A percentile compares a stretch with the other conserved stretches of the same genome.
Evolutionary conservation across 176 grass and related monocot genomes (phyloP).

Genomic region (Carex myosuroides): DNA sequence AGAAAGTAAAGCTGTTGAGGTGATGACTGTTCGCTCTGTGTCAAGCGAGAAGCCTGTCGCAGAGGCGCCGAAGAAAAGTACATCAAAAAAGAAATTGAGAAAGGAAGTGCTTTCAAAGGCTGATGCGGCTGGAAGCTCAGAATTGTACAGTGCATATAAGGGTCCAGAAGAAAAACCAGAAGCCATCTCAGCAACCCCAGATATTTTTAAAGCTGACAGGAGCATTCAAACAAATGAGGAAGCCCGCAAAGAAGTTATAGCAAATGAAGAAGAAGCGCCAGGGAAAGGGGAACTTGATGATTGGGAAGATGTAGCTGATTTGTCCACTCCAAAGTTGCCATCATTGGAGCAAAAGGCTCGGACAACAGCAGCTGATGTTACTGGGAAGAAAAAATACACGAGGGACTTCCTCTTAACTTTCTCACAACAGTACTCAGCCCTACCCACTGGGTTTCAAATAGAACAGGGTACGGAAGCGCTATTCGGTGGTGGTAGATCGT

Average conservation of each 20-base stretch:
- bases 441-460: conserved; percentile 65
- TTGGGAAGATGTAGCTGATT: conserved; percentile 93
- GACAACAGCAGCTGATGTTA: conserved; percentile 36
- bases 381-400: conserved; percentile 54
- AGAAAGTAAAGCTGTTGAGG: conserved; percentile 28
- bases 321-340: conserved; percentile 62
- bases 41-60: conserved; percentile 55
- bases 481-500: conserved; percentile 47
- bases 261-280: conserved; percentile 41
- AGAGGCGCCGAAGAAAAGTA: conserved; percentile 39
- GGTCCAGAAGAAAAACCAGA: conserved; percentile 67
- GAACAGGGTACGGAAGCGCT: conserved; percentile 33
- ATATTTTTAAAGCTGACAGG: conserved; percentile 29
- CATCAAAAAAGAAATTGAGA: conserved; percentile 49
- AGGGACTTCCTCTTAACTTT: conserved; percentile 90
- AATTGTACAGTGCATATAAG: conserved; percentile 95
- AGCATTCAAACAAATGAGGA: conserved; percentile 23
- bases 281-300: conserved; percentile 70
- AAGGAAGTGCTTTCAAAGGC: conserved; percentile 92
- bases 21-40: conserved; percentile 18
- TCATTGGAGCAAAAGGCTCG: conserved; percentile 11
- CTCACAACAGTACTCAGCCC: conserved; percentile 31
- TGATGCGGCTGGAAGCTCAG: conserved; percentile 80
- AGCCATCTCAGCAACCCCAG: not conserved
- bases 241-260: conserved; percentile 31